phyloP scores from a whole-genome alignment of 176 grass and related monocot genomes.

The Ampelocalamus luodianensis region DNA sequence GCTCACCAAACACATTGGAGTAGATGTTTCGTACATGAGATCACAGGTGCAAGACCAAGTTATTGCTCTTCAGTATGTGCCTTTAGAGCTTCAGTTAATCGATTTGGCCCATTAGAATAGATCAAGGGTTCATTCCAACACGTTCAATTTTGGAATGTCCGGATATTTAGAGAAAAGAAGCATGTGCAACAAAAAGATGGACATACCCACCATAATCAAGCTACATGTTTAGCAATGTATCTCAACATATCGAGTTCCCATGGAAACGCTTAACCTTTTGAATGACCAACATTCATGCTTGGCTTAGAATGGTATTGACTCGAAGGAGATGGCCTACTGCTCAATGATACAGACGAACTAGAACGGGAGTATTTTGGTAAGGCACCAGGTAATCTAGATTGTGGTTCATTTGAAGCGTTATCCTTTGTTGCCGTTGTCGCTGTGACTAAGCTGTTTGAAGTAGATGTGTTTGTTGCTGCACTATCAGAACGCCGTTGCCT shows the following conservation, averaged over 20 bases:
- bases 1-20: too few relatives aligned
- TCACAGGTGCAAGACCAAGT: too few relatives aligned
- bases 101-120: too few relatives aligned
- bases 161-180: constrained; percentile 2
- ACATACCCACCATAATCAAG: constrained; percentile 10
- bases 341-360: constrained; percentile 12
- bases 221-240: constrained; percentile 25
- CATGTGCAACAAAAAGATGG: constrained; percentile 5
- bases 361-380: constrained; percentile 26
- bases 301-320: constrained; percentile 36
- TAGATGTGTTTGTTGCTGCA: constrained; percentile 45
- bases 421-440: constrained; percentile 30
- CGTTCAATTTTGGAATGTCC: background rate
- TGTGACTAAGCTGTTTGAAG: constrained; percentile 44
- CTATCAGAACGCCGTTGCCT: constrained; percentile 42
- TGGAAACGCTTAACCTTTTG: constrained; percentile 49
- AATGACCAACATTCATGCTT: constrained; percentile 40
- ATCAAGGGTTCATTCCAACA: too few relatives aligned
- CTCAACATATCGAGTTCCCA: background rate
- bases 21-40: too few relatives aligned
- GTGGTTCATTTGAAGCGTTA: constrained; percentile 39
- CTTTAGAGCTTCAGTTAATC: too few relatives aligned
- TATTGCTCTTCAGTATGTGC: too few relatives aligned
- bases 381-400: constrained; percentile 26
- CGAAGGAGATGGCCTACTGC: constrained; percentile 32